These are phyloP conservation scores for Corymbia calophylla DNA, from an alignment of 441 rosid genomes.

Conservation along the genomic window DNA sequence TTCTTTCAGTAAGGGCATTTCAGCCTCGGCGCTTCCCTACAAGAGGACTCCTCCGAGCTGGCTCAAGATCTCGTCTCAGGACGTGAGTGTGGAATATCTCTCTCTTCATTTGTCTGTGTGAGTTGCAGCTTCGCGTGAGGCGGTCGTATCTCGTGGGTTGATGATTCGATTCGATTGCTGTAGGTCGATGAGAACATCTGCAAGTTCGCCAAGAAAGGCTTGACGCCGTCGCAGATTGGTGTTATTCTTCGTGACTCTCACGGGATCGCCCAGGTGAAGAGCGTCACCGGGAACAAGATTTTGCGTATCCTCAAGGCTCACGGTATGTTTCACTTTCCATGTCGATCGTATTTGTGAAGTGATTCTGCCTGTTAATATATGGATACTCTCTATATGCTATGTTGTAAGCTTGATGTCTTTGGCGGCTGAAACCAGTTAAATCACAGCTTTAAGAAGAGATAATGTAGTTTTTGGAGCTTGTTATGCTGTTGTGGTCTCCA, in stretches of 20 bases:
- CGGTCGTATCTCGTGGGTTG: neutral
- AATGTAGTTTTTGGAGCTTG: neutral
- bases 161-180: neutral
- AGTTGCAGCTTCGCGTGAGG: neutral
- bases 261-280: slow-evolving; percentile 61
- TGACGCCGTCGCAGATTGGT: slow-evolving; percentile 69
- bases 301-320: slow-evolving; percentile 62
- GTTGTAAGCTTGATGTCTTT: neutral
- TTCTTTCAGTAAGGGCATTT: slow-evolving; percentile 47
- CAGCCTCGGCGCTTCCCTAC: slow-evolving; percentile 62
- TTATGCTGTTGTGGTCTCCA: neutral
- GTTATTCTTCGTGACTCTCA: slow-evolving; percentile 70
- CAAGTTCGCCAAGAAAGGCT: slow-evolving; percentile 59
- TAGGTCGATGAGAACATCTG: slow-evolving; percentile 63
- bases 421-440: neutral
- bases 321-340: slow-evolving; percentile 12
- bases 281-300: slow-evolving; percentile 62
- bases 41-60: slow-evolving; percentile 58
- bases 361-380: neutral
- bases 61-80: slow-evolving; percentile 52
- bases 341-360: neutral
- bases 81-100: slow-evolving; percentile 20
- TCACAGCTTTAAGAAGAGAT: neutral
- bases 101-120: neutral
- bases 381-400: neutral